These are phyloP conservation scores for Apocynum venetum DNA, from an alignment of 257 asterid genomes.

Conservation along the genomic window DNA sequence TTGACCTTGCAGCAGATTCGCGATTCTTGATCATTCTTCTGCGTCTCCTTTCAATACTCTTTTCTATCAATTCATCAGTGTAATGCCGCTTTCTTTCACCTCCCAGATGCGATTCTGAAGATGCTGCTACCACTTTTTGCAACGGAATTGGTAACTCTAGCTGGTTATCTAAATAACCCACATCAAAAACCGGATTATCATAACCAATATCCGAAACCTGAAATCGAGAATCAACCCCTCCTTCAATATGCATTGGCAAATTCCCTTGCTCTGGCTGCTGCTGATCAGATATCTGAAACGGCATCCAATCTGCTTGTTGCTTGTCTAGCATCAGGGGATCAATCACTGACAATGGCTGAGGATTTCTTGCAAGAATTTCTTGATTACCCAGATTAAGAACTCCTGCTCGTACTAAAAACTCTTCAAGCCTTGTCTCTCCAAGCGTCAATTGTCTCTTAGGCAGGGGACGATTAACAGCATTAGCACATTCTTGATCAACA, in stretches of 20 bases:
- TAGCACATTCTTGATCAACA: not conserved
- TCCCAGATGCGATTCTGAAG: conserved; percentile 12
- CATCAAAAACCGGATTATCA: conserved; percentile 21
- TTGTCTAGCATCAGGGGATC: conserved; percentile 4
- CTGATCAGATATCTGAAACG: conserved; percentile 2
- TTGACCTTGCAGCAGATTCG: conserved; percentile 52
- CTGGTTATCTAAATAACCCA: conserved; percentile 15
- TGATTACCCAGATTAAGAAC: conserved; percentile 7
- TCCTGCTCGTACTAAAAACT: conserved; percentile 15
- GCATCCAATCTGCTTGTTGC: conserved; percentile 4
- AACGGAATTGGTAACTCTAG: not conserved
- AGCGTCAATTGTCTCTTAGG: conserved; percentile 3
- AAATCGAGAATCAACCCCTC: not conserved
- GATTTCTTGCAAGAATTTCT: not conserved
- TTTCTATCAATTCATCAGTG: conserved; percentile 22
- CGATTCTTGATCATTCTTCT: conserved; percentile 48
- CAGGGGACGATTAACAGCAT: not conserved
- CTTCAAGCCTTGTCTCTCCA: conserved; percentile 19
- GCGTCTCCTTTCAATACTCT: conserved; percentile 33
- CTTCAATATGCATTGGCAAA: conserved; percentile 15
- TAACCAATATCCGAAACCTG: conserved; percentile 11
- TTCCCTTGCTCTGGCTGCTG: conserved; percentile 16
- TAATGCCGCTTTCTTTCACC: conserved; percentile 7
- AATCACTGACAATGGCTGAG: not conserved
- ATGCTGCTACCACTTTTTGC: not conserved